These are phyloP conservation scores for Ophiostoma sp. DNA, from an alignment of 2,329 filamentous ascomycete genomes.

Conservation along the genomic window DNA sequence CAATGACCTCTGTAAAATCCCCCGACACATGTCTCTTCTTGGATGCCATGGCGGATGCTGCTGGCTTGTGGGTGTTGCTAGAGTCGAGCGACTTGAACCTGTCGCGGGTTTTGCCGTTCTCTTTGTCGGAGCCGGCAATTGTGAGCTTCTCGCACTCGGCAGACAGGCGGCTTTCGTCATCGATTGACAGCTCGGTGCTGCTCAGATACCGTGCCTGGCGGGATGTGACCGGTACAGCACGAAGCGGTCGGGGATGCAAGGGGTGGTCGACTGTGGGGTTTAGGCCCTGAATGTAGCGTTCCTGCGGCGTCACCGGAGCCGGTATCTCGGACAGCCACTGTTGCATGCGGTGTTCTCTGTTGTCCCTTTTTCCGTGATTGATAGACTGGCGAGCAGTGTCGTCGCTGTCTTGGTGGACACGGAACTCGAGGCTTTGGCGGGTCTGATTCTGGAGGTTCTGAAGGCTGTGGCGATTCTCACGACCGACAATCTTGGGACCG, in stretches of 20 bases:
- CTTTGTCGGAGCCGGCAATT: constrained; percentile 19
- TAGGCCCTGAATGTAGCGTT: constrained; percentile 27
- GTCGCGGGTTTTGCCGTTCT: constrained; percentile 16
- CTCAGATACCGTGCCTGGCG: constrained; percentile 12
- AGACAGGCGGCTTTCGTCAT: constrained; percentile 1
- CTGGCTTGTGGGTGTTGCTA: neutral
- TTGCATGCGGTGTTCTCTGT: constrained; percentile 25
- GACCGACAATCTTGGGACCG: constrained; percentile 10
- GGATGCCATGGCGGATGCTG: neutral
- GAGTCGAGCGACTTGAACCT: neutral
- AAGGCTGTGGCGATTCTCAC: neutral
- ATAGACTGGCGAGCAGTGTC: neutral
- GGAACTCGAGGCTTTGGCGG: neutral
- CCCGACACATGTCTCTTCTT: constrained; percentile 24
- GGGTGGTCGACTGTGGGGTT: constrained; percentile 25
- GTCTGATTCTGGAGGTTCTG: neutral
- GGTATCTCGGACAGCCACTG: constrained; percentile 28
- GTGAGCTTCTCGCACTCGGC: constrained; percentile 19
- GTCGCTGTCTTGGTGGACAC: neutral
- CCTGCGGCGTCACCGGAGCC: constrained; percentile 24
- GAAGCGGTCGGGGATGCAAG: constrained; percentile 28
- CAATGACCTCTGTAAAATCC: constrained; percentile 4
- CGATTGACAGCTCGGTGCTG: constrained; percentile 2
- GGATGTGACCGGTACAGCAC: constrained; percentile 10
- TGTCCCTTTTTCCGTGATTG: neutral